phyloP scores from a whole-genome alignment of 768 basidiomycete genomes.

The Flagelloscypha sp. region DNA sequence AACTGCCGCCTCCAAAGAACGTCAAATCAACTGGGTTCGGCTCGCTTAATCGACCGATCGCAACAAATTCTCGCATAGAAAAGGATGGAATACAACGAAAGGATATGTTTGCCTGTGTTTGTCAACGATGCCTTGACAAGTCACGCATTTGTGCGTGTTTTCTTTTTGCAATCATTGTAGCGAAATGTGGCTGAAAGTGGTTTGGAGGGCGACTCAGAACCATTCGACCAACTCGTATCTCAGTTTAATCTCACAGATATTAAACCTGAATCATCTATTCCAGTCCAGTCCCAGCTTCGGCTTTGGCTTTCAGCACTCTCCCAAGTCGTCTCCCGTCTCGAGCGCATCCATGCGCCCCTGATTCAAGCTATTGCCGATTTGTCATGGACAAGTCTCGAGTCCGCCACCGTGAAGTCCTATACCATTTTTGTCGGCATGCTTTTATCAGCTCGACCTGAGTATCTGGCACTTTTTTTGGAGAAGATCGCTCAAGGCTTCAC shows the following conservation, averaged over 20 bases:
- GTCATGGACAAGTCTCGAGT: constrained; percentile 91
- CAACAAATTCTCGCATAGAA: constrained; percentile 71
- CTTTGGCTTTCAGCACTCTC: constrained; percentile 82
- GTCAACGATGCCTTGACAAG: constrained; percentile 76
- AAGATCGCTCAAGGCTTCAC: constrained; percentile 83
- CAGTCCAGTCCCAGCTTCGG: constrained; percentile 51
- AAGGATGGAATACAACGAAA: constrained; percentile 69
- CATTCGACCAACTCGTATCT: constrained; percentile 83
- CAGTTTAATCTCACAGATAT: constrained; percentile 62
- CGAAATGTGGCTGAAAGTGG: constrained; percentile 9
- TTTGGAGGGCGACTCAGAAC: constrained; percentile 57
- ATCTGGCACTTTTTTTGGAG: constrained; percentile 73
- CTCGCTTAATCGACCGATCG: constrained; percentile 67
- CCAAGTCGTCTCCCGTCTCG: constrained; percentile 87
- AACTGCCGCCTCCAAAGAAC: too few relatives aligned
- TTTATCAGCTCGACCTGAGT: constrained; percentile 86
- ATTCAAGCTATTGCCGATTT: constrained; percentile 81
- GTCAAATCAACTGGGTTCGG: too few relatives aligned
- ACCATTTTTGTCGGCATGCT: constrained; percentile 87
- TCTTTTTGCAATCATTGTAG: constrained; percentile 5
- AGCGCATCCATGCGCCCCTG: constrained; percentile 67
- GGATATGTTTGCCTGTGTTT: constrained; percentile 79
- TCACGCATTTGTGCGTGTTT: constrained; percentile 10
- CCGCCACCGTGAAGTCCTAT: constrained; percentile 78
- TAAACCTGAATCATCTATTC: constrained; percentile 19